Conservation (phyloP, 371 early-diverging fungal genomes). For the Quaeritorhiza haematococci region DNA sequence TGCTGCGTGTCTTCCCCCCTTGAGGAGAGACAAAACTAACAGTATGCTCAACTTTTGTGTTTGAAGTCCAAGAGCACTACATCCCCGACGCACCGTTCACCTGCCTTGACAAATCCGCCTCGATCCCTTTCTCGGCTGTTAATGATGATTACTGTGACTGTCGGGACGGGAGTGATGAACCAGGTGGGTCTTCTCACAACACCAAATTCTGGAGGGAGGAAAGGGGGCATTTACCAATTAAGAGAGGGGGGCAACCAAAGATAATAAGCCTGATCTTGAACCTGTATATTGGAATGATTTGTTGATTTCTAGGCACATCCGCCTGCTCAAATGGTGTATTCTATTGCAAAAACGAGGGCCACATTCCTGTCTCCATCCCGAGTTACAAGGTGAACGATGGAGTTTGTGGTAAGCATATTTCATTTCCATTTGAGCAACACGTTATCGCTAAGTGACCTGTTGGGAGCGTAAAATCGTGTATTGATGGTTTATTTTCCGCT, state of each 20-base stretch:
- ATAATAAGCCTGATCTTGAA: too few species aligned
- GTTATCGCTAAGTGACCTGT: background rate
- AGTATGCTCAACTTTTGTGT: too few species aligned
- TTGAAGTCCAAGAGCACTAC: too few species aligned
- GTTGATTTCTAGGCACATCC: conserved; percentile 80
- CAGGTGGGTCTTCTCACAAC: conserved; percentile 51
- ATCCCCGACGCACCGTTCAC: conserved; percentile 50
- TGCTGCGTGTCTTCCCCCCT: too few species aligned
- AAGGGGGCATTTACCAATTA: too few species aligned
- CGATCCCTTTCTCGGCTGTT: conserved; percentile 62
- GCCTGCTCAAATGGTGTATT: conserved; percentile 79
- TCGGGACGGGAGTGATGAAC: conserved; percentile 90
- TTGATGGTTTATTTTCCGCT: too few species aligned
- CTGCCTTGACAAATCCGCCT: conserved; percentile 71
- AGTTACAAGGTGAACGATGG: conserved; percentile 86
- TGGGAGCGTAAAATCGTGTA: background rate
- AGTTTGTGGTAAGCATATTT: conserved; percentile 77
- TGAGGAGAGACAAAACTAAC: too few species aligned
- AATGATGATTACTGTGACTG: conserved; percentile 98
- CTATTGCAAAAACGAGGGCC: conserved; percentile 78
- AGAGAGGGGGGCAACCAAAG: background rate
- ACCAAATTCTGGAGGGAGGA: too few species aligned
- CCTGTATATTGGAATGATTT: too few species aligned
- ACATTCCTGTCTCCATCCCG: conserved; percentile 62
- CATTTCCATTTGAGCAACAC: too few species aligned